These are phyloP conservation scores for Pythium aristosporum DNA, from an alignment of 352 stramenopile genomes.

Conservation along the genomic window DNA sequence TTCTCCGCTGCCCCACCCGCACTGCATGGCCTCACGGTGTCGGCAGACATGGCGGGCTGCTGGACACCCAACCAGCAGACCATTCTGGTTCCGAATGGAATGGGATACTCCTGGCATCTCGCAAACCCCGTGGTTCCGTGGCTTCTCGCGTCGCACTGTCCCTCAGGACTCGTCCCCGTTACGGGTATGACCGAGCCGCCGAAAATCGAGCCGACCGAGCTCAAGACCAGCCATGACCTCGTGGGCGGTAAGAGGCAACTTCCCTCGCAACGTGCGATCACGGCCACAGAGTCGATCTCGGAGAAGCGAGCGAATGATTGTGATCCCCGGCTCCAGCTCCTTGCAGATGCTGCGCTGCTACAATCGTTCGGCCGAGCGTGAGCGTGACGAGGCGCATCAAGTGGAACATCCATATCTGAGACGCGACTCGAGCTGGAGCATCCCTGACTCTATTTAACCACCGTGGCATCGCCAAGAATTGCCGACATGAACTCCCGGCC, in stretches of 20 bases:
- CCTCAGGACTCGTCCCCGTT: background rate
- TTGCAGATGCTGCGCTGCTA: conserved; percentile 68
- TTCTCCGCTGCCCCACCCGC: conserved; percentile 2
- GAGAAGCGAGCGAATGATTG: conserved; percentile 17
- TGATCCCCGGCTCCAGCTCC: conserved; percentile 61
- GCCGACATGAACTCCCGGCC: background rate
- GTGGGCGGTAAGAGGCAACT: conserved; percentile 41
- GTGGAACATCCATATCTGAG: background rate
- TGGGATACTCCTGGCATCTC: conserved; percentile 21
- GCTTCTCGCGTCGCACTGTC: conserved; percentile 6
- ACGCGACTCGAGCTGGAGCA: background rate
- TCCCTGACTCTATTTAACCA: conserved; percentile 7
- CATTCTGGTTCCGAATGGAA: background rate
- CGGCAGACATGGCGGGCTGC: conserved; percentile 6
- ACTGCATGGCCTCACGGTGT: conserved; percentile 10
- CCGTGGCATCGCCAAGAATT: background rate
- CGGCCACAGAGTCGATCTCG: conserved; percentile 8
- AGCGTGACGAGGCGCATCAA: conserved; percentile 1
- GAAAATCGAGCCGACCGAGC: conserved; percentile 51
- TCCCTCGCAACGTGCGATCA: conserved; percentile 11
- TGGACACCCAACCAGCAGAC: conserved; percentile 27
- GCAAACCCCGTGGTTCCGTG: conserved; percentile 15
- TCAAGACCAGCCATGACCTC: conserved; percentile 40
- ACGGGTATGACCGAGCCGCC: conserved; percentile 6
- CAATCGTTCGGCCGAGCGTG: conserved; percentile 57